Conservation (phyloP, 2,329 filamentous ascomycete genomes). For the Phialocephala subalpina region DNA sequence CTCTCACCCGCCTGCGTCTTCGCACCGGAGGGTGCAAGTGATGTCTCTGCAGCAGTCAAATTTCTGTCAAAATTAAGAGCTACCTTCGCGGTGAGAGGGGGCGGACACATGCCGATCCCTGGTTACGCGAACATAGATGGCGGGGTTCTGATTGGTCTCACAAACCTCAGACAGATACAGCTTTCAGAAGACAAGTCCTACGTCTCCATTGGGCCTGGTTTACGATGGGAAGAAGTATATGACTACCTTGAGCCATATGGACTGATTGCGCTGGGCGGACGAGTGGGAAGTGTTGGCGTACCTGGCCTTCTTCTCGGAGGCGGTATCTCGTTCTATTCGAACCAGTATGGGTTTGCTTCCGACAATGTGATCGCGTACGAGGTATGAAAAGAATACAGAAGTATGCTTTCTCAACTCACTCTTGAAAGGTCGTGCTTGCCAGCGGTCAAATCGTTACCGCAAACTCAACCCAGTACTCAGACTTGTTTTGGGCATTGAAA, state of each 20-base stretch:
- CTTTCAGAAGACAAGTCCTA: constrained; percentile 20
- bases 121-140: constrained; percentile 22
- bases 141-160: constrained; percentile 27
- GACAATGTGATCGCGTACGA: constrained; percentile 29
- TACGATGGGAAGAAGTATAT: constrained; percentile 29
- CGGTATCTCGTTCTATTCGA: constrained; percentile 32
- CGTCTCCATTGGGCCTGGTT: constrained; percentile 28
- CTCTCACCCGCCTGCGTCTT: constrained; percentile 27
- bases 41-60: constrained; percentile 25
- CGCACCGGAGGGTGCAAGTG: constrained; percentile 14
- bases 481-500: constrained; percentile 48
- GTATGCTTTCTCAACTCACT: too few relatives aligned
- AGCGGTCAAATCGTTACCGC: constrained; percentile 40
- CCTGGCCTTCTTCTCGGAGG: constrained; percentile 30
- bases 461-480: constrained; percentile 34
- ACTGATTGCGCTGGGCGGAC: constrained; percentile 25
- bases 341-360: constrained; percentile 30
- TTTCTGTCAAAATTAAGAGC: constrained; percentile 19
- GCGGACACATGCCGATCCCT: constrained; percentile 31
- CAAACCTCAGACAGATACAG: constrained; percentile 21
- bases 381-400: too few relatives aligned
- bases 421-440: constrained; percentile 27
- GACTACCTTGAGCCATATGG: constrained; percentile 21
- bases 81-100: constrained; percentile 27
- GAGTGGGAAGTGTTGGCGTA: constrained; percentile 30